Base-by-base conservation (phyloP, 2,329 filamentous ascomycete species). In the Chaetomiaceae sp. region DNA sequence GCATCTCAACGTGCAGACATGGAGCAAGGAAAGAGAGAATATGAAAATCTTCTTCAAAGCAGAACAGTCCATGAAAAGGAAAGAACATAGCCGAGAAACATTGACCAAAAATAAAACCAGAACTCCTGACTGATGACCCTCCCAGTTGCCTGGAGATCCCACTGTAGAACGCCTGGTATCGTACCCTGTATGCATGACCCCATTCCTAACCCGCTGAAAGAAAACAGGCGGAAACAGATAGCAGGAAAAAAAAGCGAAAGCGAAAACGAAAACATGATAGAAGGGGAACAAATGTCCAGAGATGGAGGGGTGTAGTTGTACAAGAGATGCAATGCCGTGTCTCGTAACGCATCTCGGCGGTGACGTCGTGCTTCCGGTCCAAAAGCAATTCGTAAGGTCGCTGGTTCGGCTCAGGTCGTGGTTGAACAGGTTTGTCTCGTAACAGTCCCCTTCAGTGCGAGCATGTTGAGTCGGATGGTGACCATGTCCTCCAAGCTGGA, bases 91-190 rank as follows among this genome's bases (percentile, higher is more conserved):
- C 47, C 43, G 36, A 38, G 47, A 35, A 14, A 22, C 32, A 7
- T 14, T 45, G 41, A 40, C 34, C 32, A 43, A 35, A 47, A 38
- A 33, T 49, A 38, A 45, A 41, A 42, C 18, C 42, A 50, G 35
- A 41, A 46, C 30, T 3, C 15, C 48, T 44, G 41, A 43, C 22
- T 33, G 36, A 22, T 14, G 33, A 19, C 40, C 32, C 26, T 42
- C 49, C 54, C 52, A 53, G 52, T 58, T 52, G 53, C 48, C 52
- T 47, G 49, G 48, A 50, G 46, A 43, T 38, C 33, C 36, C 27
- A 47, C 27, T 43, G 14, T 11, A 35, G 48, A 58, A 57, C 56
- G 56, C 56, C 56, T 54, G 52, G 55, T 57, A 58, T 58, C 55
- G 52, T 55, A 49, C 42, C 52, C 48, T 45, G 43, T 51, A 57